phyloP scores from a whole-genome alignment of 2,329 filamentous ascomycete species.

The Fusarium pseudoanthophilum region DNA sequence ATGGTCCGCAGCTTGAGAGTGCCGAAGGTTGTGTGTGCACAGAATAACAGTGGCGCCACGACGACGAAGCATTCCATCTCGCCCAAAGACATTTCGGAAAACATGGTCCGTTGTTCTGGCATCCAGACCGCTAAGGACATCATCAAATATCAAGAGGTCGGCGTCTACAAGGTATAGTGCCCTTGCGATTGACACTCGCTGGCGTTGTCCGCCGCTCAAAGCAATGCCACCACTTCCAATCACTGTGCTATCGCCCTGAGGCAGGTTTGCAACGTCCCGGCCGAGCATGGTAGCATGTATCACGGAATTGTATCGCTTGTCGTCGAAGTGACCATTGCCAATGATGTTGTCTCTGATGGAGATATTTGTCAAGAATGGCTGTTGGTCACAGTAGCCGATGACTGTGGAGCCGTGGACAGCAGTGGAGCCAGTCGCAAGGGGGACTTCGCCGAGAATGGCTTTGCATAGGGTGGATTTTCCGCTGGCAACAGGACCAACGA shows the following conservation, averaged over 20 bases:
- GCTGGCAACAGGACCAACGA: slow-evolving; percentile 51
- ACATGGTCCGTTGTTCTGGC: slow-evolving; percentile 55
- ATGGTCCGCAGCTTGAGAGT: neutral
- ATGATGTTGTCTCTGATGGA: slow-evolving; percentile 53
- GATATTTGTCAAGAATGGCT: slow-evolving; percentile 48
- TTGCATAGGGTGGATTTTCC: slow-evolving; percentile 53
- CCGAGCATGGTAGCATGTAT: slow-evolving; percentile 48
- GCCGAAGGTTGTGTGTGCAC: slow-evolving; percentile 45
- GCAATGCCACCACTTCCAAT: slow-evolving; percentile 54
- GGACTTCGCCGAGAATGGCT: slow-evolving; percentile 47
- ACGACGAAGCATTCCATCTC: slow-evolving; percentile 53
- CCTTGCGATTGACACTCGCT: slow-evolving; percentile 54
- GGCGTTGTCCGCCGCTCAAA: slow-evolving; percentile 55
- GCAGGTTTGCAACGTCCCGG: slow-evolving; percentile 46
- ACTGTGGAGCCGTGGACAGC: slow-evolving; percentile 11
- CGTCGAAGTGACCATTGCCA: slow-evolving; percentile 46
- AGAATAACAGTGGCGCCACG: slow-evolving; percentile 55
- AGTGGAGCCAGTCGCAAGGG: slow-evolving; percentile 22
- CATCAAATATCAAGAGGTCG: slow-evolving; percentile 57
- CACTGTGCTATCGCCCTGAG: slow-evolving; percentile 50
- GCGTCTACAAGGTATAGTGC: slow-evolving; percentile 54
- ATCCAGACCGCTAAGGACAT: slow-evolving; percentile 57
- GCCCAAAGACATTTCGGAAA: slow-evolving; percentile 55
- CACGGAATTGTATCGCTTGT: slow-evolving; percentile 47
- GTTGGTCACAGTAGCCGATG: slow-evolving; percentile 49